Evolutionary conservation across 2,329 filamentous ascomycete genomes (phyloP), one percentile per base, ranked within the genome.

Genomic region (Cyanodermella asteris): DNA sequence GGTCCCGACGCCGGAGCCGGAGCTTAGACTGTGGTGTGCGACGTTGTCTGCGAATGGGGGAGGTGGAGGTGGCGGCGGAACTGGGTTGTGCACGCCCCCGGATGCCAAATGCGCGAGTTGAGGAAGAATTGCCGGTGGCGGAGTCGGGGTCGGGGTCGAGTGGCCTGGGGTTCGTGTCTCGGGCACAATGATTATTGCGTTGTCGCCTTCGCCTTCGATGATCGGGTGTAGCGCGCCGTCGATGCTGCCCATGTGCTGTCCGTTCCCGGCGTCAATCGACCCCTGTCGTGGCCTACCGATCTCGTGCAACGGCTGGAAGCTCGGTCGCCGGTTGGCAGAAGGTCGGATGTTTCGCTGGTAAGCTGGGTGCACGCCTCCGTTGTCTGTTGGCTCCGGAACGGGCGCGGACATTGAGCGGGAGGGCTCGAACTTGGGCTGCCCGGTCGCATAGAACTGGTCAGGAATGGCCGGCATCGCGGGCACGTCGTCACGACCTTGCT

Each of bases 401-500:
- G 56, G 56, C 16, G 53, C 56, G 3, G 56, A 59, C 18, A 52
- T 50, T 6, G 56, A 50, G 12, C 55, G 51, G 15, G 45, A 41
- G 11, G 41, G 42, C 13, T 37, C 38, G 23, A 35, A 36, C 9
- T 42, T 33, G 8, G 38, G 37, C 18, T 49, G 27, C 11, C 33
- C 33, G 11, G 30, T 34, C 15, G 32, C 29, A 24, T 29, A 36
- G 16, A 23, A 22, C 21, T 32, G 32, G 23, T 61, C 56, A 0
- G 70, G 67, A 16, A 67, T 55, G 28, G 59, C 51, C 16, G 62
- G 56, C 7, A 66, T 53, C n/a, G 56, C 54, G 13, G 62, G 62
- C 13, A 57, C 52, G 16, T 46, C 43, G 10, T 60, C 53, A 17
- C 51, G 46, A 22, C 51, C 23, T 50, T 52, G 20, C 58, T 52